Conservation (phyloP, 2,329 filamentous ascomycete species). For the Keithomyces neogunnii region DNA sequence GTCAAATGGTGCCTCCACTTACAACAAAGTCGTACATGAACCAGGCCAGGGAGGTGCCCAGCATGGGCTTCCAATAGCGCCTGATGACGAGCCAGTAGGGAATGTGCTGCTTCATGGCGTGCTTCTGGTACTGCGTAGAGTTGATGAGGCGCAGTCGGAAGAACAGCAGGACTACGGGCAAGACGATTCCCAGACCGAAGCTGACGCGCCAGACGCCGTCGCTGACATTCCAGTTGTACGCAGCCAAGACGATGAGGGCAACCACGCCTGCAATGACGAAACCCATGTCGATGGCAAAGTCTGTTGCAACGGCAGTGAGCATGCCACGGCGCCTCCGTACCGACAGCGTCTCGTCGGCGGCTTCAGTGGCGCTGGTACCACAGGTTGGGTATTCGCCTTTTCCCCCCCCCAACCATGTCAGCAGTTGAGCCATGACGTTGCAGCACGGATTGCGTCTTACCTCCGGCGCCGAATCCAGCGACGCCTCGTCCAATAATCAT, state of each 20-base stretch:
- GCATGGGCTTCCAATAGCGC: conserved; percentile 35
- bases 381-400: conserved; percentile 22
- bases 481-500: conserved; percentile 38
- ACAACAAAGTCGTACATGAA: conserved; percentile 30
- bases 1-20: not conserved
- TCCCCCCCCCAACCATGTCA: not conserved
- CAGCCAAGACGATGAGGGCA: conserved; percentile 35
- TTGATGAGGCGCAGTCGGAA: conserved; percentile 43
- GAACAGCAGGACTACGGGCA: conserved; percentile 43
- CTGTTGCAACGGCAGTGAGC: conserved; percentile 30
- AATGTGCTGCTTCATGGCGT: conserved; percentile 17
- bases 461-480: conserved; percentile 35
- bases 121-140: conserved; percentile 30
- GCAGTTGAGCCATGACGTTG: not conserved
- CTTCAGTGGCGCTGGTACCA: conserved; percentile 18
- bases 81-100: conserved; percentile 16
- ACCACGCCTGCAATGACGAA: conserved; percentile 33
- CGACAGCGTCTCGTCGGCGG: conserved; percentile 17
- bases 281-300: conserved; percentile 26
- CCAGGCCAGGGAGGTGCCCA: conserved; percentile 43
- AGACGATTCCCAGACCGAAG: conserved; percentile 14
- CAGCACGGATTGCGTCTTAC: conserved; percentile 11
- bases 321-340: conserved; percentile 20
- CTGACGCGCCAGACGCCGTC: conserved; percentile 35
- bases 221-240: conserved; percentile 22